A percentile compares a stretch with the other conserved stretches of the same genome.
Evolutionary conservation across 331 rosid species (phyloP).

Genomic region (Cydonia oblonga): DNA sequence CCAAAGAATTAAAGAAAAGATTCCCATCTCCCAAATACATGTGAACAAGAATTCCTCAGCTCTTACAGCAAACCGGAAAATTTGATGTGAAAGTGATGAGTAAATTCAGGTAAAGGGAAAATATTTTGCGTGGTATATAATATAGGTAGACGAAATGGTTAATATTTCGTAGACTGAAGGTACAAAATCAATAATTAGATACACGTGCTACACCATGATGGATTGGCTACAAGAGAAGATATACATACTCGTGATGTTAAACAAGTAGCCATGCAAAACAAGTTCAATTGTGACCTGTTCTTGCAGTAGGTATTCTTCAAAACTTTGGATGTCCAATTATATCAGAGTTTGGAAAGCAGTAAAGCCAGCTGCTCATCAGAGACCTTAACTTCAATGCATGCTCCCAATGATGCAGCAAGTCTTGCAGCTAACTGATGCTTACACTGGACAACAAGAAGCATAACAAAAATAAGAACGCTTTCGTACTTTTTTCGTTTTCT

Average conservation of each 20-base stretch:
- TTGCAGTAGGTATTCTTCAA: too few species aligned
- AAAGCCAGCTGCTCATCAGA: constrained; percentile 69
- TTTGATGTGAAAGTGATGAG: too few species aligned
- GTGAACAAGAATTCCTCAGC: too few species aligned
- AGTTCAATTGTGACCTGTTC: too few species aligned
- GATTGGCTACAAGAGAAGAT: not conserved
- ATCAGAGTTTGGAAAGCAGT: constrained; percentile 48
- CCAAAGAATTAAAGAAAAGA: not conserved
- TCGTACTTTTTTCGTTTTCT: not conserved
- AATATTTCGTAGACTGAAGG: too few species aligned
- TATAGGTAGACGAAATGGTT: too few species aligned
- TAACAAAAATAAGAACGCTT: not conserved
- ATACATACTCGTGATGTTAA: not conserved
- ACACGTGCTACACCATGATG: too few species aligned
- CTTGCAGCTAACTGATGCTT: constrained; percentile 90
- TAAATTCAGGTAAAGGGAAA: too few species aligned
- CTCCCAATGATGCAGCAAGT: constrained; percentile 67
- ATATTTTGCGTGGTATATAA: too few species aligned
- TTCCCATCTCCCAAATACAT: not conserved
- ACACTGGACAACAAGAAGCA: constrained; percentile 38
- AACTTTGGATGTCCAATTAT: not conserved
- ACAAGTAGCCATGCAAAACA: not conserved
- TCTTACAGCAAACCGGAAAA: too few species aligned
- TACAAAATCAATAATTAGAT: too few species aligned
- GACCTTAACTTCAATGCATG: constrained; percentile 54